Evolutionary conservation across 2,329 filamentous ascomycete species (phyloP), one percentile per base, ranked within the genome.

Genomic region (Nigrospora sphaerica): DNA sequence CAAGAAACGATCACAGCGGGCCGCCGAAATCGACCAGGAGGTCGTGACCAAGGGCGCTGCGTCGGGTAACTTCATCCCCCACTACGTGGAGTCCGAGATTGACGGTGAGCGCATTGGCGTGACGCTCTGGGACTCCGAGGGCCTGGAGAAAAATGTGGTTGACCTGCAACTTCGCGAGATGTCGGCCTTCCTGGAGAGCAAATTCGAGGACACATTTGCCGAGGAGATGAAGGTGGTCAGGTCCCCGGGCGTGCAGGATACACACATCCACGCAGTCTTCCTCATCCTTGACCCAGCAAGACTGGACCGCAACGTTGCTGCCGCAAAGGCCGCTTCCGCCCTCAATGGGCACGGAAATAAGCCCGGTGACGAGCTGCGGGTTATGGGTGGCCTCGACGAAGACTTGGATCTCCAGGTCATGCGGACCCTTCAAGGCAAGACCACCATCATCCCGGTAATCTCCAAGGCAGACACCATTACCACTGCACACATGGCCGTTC

Each of bases 211-310:
- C 61, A 97, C 93, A 0, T 95, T 98, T 63, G 82, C 82, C 42
- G 93, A 98, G 69, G 93, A 98, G 72, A 95, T 95, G 78, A 97
- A 96, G 73, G 91, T 98, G 40, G 77, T 96, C 51, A 86, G 93
- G 58, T 90, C 91, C 45, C 92, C 93, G 23, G 92, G 91, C 46
- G 86, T 88, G 53, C 88, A 90, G 63, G 93, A 98, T 71, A 96
- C 92, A 43, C 93, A 98, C 65, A 95, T 98, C 54, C 93, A 98
- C 64, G 95, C 89, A 55, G 90, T 90, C 46, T 95, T 98, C 68
- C 76, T 97, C 46, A 73, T 98, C 46, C 80, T 98, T 46, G 93
- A 98, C 63, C 93, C 93, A 1, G 74, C 82, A 44, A 85, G 88
- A 39, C 80, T 98, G 19, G 91, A 95, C 60, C 77, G 83, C 55